Conservation (phyloP, 2,329 filamentous ascomycete species). For the Chaetomium olivaceum region DNA sequence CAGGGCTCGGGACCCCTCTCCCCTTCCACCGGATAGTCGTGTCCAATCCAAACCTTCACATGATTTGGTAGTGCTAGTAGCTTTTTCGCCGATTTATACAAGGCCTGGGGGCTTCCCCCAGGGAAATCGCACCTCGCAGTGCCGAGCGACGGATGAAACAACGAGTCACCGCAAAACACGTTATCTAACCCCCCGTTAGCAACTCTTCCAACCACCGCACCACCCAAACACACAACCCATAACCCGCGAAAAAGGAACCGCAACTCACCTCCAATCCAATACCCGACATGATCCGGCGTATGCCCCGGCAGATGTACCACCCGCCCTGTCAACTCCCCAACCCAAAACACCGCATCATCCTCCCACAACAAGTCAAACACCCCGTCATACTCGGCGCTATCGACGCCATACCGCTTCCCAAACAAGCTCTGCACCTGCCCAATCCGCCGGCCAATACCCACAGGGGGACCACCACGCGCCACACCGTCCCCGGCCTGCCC, state of each 20-base stretch:
- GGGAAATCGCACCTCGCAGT: conserved; percentile 58
- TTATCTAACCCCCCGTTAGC: conserved; percentile 36
- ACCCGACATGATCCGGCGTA: conserved; percentile 62
- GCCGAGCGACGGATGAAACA: conserved; percentile 55
- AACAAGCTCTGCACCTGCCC: conserved; percentile 53
- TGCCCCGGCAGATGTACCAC: conserved; percentile 61
- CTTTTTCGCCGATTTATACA: conserved; percentile 47
- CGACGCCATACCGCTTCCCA: conserved; percentile 49
- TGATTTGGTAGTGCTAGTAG: conserved; percentile 47
- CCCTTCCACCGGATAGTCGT: conserved; percentile 52
- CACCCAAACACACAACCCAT: no score
- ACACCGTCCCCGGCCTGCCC: neutral
- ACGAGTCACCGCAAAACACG: conserved; percentile 55
- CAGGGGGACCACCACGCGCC: conserved; percentile 38
- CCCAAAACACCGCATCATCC: conserved; percentile 53
- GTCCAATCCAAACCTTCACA: conserved; percentile 54
- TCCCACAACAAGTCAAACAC: conserved; percentile 56
- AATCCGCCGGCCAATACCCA: conserved; percentile 60
- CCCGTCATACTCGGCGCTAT: conserved; percentile 43
- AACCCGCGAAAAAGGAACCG: neutral
- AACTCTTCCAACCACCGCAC: neutral
- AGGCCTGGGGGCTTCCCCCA: conserved; percentile 46
- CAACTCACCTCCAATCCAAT: conserved; percentile 50
- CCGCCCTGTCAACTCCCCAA: conserved; percentile 49
- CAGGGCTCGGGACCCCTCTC: conserved; percentile 42